A percentile compares a stretch with the other conserved stretches of the same genome.
phyloP scores from a whole-genome alignment of 2,329 filamentous ascomycete species.

The Cytospora chrysosperma region DNA sequence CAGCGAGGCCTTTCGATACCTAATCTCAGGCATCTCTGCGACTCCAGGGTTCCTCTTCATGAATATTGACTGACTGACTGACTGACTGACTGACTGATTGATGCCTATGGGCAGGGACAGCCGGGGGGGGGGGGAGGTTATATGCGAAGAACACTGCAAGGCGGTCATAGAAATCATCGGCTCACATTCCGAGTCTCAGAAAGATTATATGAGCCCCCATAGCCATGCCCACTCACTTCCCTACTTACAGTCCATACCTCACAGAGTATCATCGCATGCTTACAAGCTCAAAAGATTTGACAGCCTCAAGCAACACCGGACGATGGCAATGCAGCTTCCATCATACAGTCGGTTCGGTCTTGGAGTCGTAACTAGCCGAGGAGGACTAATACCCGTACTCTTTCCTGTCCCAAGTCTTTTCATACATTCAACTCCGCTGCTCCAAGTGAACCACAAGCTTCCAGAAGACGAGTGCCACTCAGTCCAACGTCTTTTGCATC shows the following conservation, averaged over 20 bases:
- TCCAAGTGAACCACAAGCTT: too few species aligned
- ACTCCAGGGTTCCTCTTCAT: background rate
- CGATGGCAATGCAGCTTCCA: background rate
- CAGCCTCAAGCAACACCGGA: background rate
- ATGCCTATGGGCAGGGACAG: too few species aligned
- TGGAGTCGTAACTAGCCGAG: background rate
- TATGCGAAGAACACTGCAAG: background rate
- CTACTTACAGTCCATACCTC: too few species aligned
- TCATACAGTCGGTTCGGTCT: background rate
- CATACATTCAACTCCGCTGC: too few species aligned
- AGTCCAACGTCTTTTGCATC: too few species aligned
- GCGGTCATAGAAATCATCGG: background rate
- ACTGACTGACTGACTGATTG: background rate
- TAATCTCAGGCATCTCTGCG: background rate
- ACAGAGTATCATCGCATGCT: background rate
- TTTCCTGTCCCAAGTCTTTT: too few species aligned
- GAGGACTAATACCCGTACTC: background rate
- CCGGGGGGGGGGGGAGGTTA: too few species aligned
- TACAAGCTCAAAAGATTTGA: background rate
- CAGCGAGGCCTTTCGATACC: background rate
- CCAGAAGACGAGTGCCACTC: too few species aligned
- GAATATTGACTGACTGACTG: background rate
- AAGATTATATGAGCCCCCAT: background rate
- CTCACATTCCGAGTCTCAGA: background rate
- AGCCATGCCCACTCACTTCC: background rate